These are phyloP conservation scores for Scutellaria galericulata DNA, from an alignment of 257 asterid genomes.

Conservation along the genomic window DNA sequence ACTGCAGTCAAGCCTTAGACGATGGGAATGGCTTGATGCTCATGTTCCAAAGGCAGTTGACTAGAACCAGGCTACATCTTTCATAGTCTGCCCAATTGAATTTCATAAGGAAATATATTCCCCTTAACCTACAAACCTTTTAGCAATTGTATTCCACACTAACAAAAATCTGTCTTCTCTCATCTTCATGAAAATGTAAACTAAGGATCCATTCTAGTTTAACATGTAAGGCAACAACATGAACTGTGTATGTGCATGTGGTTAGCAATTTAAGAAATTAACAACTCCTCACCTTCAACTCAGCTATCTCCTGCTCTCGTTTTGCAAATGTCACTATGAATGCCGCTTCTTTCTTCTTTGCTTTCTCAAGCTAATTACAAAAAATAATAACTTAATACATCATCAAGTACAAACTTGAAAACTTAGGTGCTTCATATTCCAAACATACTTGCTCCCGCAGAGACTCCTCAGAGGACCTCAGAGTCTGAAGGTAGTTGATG, in stretches of 20 bases:
- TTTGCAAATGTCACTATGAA: conserved; percentile 95
- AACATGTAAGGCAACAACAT: conserved; percentile 1
- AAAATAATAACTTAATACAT: conserved; percentile 17
- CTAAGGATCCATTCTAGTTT: conserved; percentile 13
- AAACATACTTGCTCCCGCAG: conserved; percentile 84
- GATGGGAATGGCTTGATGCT: conserved; percentile 21
- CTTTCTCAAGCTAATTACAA: conserved; percentile 78
- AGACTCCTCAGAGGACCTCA: conserved; percentile 90
- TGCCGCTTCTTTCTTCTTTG: conserved; percentile 96
- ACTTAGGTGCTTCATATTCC: conserved; percentile 2
- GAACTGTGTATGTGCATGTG: neutral
- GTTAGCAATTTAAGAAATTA: neutral
- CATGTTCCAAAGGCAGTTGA: neutral
- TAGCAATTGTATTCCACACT: neutral
- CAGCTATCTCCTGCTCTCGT: conserved; percentile 99
- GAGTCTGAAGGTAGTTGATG: conserved; percentile 71
- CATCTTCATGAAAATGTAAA: conserved; percentile 1
- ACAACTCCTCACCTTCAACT: conserved; percentile 72
- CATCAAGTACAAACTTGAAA: conserved; percentile 22
- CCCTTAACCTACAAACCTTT: conserved; percentile 1
- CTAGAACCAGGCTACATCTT: too few species aligned
- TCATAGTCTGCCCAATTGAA: too few species aligned
- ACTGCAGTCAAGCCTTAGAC: conserved; percentile 10
- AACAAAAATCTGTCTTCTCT: conserved; percentile 1
- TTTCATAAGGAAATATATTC: neutral